Base-by-base conservation (phyloP, 2,329 filamentous ascomycete genomes). In the Fusarium sp. region DNA sequence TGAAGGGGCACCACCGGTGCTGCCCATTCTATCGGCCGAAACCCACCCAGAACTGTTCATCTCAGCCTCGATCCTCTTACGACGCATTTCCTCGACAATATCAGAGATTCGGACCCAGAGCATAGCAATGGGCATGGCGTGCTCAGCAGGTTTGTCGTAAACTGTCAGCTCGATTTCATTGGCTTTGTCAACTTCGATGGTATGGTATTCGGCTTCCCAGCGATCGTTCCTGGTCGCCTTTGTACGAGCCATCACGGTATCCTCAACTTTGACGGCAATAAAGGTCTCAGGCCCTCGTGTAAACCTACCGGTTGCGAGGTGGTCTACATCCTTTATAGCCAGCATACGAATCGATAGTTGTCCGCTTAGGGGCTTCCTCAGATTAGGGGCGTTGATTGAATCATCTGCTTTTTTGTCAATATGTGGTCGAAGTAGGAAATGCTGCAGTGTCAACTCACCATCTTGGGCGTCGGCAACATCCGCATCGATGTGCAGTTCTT, bases 121-220 rank as follows among this genome's bases (percentile, higher is more conserved):
- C 88, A 99, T 91, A 63, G 92, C 96, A 78, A 99, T 97, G 44
- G 96, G 96, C 57, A 97, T 91, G 20, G 95, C 92, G 76, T 97
- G 93, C 77, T 98, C 95, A 71, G 92, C 91, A 5, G 95, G 92
- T 84, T 97, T 98, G 82, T 99, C 96, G 82, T 99, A 99, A 16
- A 99, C 95, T 0, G 95, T 98, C 60, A 99, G 90, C 81, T 99
- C 96, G 70, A 99, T 94, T 83, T 99, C 96, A 82, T 99, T 99
- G 58, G 96, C 96, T 85, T 98, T 98, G 83, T 98, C 95, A 63
- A 99, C 96, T 73, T 96, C 94, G 70, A 99, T 92, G 65, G 91
- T 95, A 82, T 98, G 96, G 39, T 91, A 90, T 83, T 99, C 96
- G 75, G 94, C 93, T 45, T 95, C 91, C 95, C 95, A 99, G 78